These are phyloP conservation scores for Lactarius deliciosus DNA, from an alignment of 768 basidiomycete genomes.

Conservation along the genomic window DNA sequence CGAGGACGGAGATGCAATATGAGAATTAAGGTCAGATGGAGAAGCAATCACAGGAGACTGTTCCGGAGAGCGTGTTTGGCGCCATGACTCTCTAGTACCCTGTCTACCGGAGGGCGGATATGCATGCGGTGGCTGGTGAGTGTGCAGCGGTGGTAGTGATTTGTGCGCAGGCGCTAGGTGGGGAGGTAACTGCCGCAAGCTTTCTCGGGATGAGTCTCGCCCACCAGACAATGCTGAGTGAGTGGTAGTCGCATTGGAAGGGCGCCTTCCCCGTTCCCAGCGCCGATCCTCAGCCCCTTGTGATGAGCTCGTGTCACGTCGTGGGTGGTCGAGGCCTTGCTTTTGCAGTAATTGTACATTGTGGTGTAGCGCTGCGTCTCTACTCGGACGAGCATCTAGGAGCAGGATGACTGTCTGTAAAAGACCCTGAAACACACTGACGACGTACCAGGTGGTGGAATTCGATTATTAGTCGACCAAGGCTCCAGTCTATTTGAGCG, in stretches of 20 bases:
- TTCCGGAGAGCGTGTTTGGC: conserved; percentile 24
- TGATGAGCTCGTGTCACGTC: conserved; percentile 29
- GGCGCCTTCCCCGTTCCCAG: conserved; percentile 27
- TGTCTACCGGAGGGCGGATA: conserved; percentile 20
- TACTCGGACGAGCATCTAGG: conserved; percentile 41
- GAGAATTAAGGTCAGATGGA: conserved; percentile 13
- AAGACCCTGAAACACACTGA: conserved; percentile 18
- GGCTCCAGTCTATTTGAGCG: conserved; percentile 88
- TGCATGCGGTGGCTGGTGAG: conserved; percentile 18
- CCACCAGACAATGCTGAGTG: conserved; percentile 22
- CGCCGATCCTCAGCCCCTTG: conserved; percentile 26
- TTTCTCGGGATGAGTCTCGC: conserved; percentile 28
- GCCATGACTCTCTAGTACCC: conserved; percentile 26
- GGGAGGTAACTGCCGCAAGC: conserved; percentile 29
- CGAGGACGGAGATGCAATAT: conserved; percentile 22
- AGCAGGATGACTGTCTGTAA: conserved; percentile 42
- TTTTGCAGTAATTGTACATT: conserved; percentile 65
- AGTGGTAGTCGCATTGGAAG: conserved; percentile 25
- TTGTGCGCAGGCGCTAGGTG: conserved; percentile 19
- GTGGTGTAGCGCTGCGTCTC: conserved; percentile 48
- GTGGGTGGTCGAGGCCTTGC: conserved; percentile 34
- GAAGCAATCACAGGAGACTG: conserved; percentile 21
- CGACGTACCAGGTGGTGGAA: conserved; percentile 38
- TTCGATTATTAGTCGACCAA: conserved; percentile 55
- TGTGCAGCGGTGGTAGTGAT: conserved; percentile 22